Evolutionary conservation across 129 eudicot genomes (phyloP), one percentile per base, ranked within the genome.

Genomic region (Dittrichia graveolens): DNA sequence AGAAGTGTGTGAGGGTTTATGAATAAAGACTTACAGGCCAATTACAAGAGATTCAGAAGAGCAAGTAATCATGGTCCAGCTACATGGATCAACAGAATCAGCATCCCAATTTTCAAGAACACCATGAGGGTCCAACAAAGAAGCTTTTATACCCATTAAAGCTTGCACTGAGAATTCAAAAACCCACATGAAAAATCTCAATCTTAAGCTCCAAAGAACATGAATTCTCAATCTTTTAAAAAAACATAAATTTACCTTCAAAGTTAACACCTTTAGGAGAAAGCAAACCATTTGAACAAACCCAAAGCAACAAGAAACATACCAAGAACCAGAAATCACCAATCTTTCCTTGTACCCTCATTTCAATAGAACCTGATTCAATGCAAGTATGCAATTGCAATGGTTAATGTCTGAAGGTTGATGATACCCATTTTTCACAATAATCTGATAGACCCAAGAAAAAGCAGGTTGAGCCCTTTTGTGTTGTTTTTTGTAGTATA

Each of bases 101-200:
- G 82, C 94, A 86, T 92, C 97, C 97, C 97, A 92, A 73, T 92
- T 89, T 39, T 91, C 97, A 79, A 92, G 96, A 46, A 92, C 96
- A 57, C 91, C 91, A 79, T 81, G 96, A 74, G 97, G 97, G 69
- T 92, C 97, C 83, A 63, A 49, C 78, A 92, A 78, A 10, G 80
- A 82, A 79, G 85, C 85, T 85, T 86, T 92, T 67, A 92, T 85
- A 65, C 87, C 86, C 94, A 92, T 92, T 53, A 92, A 83, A 75
- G 97, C 97, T 92, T 89, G 97, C 78, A 92, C 97, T 92, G 72
- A 10, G 65, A 65, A 3, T 5, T 37, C 56, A 61, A 78, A 57
- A 3, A 67, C 76, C 76, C 78, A 60, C 8, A 78, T 78, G 48
- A 59, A 61, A 38, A 71, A 78, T 65, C 76, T 43, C 62, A 14